Conservation (phyloP, 768 basidiomycete genomes). For the Sarcomyxa edulis region DNA sequence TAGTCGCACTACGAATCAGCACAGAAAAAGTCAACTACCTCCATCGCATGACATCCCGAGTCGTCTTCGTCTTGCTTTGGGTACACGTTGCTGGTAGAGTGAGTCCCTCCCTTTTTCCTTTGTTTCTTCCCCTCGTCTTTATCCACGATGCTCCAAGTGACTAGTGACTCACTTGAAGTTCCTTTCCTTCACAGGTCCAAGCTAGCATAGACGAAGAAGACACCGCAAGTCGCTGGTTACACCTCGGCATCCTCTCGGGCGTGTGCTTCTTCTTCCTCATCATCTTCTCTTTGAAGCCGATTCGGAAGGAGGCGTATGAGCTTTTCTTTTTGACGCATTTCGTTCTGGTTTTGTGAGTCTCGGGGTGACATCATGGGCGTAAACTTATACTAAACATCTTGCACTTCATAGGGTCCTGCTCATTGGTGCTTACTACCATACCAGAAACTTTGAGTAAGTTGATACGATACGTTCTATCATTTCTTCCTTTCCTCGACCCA, state of each 20-base stretch:
- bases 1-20: too few species aligned
- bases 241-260: constrained; percentile 26
- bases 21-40: constrained; percentile 7
- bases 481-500: background rate
- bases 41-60: too few species aligned
- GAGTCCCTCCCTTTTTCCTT: too few species aligned
- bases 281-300: constrained; percentile 29
- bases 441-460: too few species aligned
- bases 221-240: constrained; percentile 16
- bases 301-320: constrained; percentile 32
- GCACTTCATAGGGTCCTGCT: constrained; percentile 9
- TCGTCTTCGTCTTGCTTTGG: constrained; percentile 4
- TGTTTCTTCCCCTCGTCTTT: background rate
- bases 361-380: too few species aligned
- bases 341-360: constrained; percentile 29
- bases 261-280: constrained; percentile 23
- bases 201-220: too few species aligned
- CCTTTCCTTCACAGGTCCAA: too few species aligned
- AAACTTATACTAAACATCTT: background rate
- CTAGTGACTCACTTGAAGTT: background rate
- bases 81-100: constrained; percentile 4
- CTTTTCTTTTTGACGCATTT: constrained; percentile 37
- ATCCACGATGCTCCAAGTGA: background rate
- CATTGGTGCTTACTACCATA: constrained; percentile 8
- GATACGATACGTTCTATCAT: too few species aligned